phyloP scores from a whole-genome alignment of 2,329 filamentous ascomycete genomes.

The Penicillium sp. region DNA sequence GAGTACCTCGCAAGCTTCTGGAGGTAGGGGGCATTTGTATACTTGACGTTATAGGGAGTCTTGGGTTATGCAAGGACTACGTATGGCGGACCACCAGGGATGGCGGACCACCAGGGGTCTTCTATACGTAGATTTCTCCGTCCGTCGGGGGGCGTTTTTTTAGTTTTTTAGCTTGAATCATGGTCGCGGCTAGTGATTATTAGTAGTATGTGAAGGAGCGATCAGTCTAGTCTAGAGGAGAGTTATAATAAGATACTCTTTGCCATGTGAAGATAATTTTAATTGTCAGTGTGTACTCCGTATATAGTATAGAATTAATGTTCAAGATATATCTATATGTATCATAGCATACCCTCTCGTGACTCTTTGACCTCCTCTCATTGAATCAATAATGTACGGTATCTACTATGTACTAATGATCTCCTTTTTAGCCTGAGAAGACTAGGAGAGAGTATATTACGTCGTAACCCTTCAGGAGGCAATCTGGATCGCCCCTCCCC shows the following conservation, averaged over 20 bases:
- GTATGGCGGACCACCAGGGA: neutral
- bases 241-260: too few species aligned
- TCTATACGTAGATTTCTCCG: constrained; percentile 3
- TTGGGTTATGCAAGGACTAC: neutral
- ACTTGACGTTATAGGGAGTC: neutral
- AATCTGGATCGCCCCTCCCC: constrained; percentile 20
- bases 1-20: too few species aligned
- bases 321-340: too few species aligned
- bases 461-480: constrained; percentile 21
- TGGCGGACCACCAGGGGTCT: neutral
- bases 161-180: constrained; percentile 8
- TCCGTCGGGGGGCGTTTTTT: constrained; percentile 8
- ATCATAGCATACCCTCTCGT: too few species aligned
- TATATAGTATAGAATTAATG: too few species aligned
- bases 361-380: too few species aligned
- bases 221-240: neutral
- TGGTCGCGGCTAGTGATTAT: constrained; percentile 5
- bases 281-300: too few species aligned
- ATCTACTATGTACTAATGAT: too few species aligned
- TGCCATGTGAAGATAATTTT: too few species aligned
- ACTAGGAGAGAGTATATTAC: constrained; percentile 7
- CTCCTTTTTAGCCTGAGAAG: neutral
- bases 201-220: neutral
- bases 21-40: neutral
- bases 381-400: too few species aligned